Conservation (phyloP, 2,329 filamentous ascomycete species). For the Geosmithia morbida region DNA sequence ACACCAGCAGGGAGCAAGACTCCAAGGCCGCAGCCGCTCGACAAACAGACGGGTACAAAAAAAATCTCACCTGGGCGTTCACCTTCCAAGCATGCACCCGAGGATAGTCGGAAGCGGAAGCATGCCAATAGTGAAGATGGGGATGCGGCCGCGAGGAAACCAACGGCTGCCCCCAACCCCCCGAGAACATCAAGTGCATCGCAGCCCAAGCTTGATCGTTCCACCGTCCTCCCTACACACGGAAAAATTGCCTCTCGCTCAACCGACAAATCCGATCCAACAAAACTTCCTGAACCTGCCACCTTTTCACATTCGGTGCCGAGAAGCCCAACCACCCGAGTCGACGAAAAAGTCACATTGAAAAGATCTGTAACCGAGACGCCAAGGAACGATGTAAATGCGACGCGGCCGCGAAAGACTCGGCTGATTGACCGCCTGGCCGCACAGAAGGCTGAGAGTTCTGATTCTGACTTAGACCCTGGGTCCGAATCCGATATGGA, state of each 20-base stretch:
- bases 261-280: neutral
- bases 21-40: neutral
- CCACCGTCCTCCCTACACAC: neutral
- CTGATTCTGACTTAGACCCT: conserved; percentile 1
- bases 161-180: neutral
- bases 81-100: neutral
- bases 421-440: conserved; percentile 4
- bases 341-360: neutral
- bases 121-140: neutral
- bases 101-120: conserved; percentile 1
- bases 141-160: neutral
- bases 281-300: neutral
- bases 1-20: neutral
- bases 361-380: neutral
- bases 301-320: neutral
- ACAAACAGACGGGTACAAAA: neutral
- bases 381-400: neutral
- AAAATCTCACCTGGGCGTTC: neutral
- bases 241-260: neutral
- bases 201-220: neutral
- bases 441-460: conserved; percentile 1
- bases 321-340: neutral
- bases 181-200: neutral
- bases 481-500: neutral
- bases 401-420: neutral